Evolutionary conservation across 805 yeast species (phyloP), one percentile per base, ranked within the genome.

Genomic region (Blastobotrys terrestris): DNA sequence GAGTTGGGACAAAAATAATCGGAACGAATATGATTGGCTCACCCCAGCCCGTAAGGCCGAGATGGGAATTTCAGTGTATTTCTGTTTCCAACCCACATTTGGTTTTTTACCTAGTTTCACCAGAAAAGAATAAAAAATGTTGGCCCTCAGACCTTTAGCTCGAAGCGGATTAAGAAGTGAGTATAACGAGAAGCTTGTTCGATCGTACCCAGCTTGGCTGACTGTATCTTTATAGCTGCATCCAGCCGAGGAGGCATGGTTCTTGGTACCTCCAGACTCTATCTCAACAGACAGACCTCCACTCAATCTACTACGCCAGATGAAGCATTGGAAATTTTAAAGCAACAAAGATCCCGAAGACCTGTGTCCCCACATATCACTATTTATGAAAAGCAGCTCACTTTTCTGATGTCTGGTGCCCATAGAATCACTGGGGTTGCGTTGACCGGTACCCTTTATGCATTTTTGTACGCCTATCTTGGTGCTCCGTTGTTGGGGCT

Each of bases 341-440:
- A 81, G 53, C 81, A 83, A 51, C 98, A 92, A 76, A 83, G 99
- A 71, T 79, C 76, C 60, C 79, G 81, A 73, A 84, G 99, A 74
- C 98, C 98, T 35, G 72, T 79, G 14, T 89, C 97, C 31, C 98
- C 98, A 53, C 95, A 92, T 70, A 77, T 92, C 66, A 73, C 83
- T 56, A 91, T 94, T 67, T 92, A 92, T 76, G 78, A 91, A 74
- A 95, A 95, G 44, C 97, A 94, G 75, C 67, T 92, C 59, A 87
- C 98, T 20, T 80, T 85, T 86, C 72, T 79, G 56, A 67, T 94
- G 66, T 90, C 97, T 3, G 75, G 84, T 20, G 70, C 85, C 58
- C 98, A 92, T 73, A 84, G 99, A 77, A 72, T 92, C 63, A 79
- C 94, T 47, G 97, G 97, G 69, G 86, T 90, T 39, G 80, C 83